phyloP scores from a whole-genome alignment of 2,329 filamentous ascomycete genomes.

The Epichloe baconii region DNA sequence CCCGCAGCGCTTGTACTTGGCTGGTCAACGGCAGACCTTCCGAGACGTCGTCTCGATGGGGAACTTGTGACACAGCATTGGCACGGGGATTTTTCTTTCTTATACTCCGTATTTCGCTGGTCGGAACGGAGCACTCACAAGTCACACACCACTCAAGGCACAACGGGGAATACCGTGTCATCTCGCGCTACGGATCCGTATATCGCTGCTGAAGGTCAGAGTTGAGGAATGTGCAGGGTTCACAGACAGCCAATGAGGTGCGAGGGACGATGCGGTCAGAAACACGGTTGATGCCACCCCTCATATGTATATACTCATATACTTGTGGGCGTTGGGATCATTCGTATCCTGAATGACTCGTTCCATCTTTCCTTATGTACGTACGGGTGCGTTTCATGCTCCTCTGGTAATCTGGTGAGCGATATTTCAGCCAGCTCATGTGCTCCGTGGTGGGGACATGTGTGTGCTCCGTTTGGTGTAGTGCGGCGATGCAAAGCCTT shows the following conservation, averaged over 20 bases:
- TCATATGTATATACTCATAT: no score
- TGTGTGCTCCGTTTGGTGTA: not conserved
- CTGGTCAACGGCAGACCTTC: not conserved
- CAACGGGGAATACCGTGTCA: not conserved
- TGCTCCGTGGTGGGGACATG: not conserved
- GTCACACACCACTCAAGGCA: not conserved
- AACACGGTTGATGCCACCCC: not conserved
- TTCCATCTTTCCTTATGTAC: no score
- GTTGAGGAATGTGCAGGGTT: not conserved
- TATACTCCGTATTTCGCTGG: not conserved
- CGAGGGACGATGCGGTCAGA: conserved; percentile 1
- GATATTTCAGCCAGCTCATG: conserved; percentile 6
- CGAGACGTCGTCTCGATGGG: no score
- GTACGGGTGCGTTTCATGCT: not conserved
- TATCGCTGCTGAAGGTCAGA: not conserved
- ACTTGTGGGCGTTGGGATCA: no score
- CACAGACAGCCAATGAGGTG: not conserved
- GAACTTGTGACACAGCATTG: not conserved
- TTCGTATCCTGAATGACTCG: no score
- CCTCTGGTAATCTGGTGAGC: not conserved
- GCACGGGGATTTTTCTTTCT: not conserved
- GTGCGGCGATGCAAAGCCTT: conserved; percentile 1
- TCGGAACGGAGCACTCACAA: no score
- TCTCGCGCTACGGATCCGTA: not conserved
- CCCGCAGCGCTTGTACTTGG: not conserved